phyloP scores from a whole-genome alignment of 2,329 filamentous ascomycete species.

The Colletotrichum incanum region DNA sequence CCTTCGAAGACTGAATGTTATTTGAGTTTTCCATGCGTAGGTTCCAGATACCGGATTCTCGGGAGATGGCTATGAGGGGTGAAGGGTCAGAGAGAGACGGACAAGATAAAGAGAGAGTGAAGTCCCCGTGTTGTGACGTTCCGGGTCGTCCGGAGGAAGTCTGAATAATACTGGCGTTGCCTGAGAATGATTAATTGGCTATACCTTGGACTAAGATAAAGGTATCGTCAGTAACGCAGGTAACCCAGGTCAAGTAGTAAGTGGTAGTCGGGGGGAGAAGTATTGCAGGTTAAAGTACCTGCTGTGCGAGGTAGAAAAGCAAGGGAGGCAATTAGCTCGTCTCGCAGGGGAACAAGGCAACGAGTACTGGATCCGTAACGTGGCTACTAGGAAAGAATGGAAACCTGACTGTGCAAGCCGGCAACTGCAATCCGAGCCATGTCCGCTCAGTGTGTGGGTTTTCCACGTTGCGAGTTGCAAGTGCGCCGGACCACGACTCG shows the following conservation, averaged over 20 bases:
- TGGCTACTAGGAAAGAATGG: conserved; percentile 1
- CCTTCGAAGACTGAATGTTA: too few species aligned
- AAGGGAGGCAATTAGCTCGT: conserved; percentile 10
- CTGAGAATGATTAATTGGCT: not conserved
- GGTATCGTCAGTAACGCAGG: not conserved
- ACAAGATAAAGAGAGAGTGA: not conserved
- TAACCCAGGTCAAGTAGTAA: not conserved
- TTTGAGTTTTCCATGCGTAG: not conserved
- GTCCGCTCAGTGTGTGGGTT: conserved; percentile 2
- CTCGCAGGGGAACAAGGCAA: not conserved
- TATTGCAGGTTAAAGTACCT: not conserved
- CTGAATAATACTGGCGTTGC: conserved; percentile 3
- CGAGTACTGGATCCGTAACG: not conserved
- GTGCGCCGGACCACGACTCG: conserved; percentile 21
- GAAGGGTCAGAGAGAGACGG: not conserved
- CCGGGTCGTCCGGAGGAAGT: conserved; percentile 19
- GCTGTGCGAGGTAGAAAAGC: not conserved
- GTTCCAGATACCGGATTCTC: not conserved
- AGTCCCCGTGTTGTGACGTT: not conserved
- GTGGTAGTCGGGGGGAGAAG: not conserved
- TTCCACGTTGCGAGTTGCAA: conserved; percentile 10
- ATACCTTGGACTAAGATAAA: too few species aligned
- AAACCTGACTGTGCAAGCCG: conserved; percentile 7
- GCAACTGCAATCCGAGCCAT: conserved; percentile 12
- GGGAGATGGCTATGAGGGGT: not conserved